Percentiles rank a stretch among this genome's conserved stretches.
These are phyloP conservation scores for Maudiozyma barnettii DNA, from an alignment of 805 yeast genomes.

Conservation along the genomic window DNA sequence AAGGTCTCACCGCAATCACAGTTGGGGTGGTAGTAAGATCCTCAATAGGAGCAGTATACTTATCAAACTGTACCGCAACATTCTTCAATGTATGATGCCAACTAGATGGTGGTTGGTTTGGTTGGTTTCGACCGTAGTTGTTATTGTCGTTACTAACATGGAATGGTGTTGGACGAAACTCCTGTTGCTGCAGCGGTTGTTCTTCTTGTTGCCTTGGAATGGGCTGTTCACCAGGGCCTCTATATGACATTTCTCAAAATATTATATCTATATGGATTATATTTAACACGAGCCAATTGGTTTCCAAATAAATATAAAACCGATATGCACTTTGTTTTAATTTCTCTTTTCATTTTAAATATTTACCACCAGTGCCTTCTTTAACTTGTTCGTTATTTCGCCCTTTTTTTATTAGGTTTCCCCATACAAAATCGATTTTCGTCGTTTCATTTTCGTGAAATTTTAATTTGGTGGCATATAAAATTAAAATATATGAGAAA, in stretches of 20 bases:
- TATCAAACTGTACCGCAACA: not conserved
- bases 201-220: not conserved
- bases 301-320: too few species aligned
- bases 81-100: not conserved
- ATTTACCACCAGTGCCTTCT: too few species aligned
- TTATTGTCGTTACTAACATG: not conserved
- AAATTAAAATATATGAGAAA: too few species aligned
- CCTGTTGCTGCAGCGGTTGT: not conserved
- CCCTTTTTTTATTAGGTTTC: too few species aligned
- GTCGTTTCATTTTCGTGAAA: too few species aligned
- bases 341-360: too few species aligned
- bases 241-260: conserved; percentile 1
- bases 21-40: conserved; percentile 40
- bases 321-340: too few species aligned
- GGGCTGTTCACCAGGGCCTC: not conserved
- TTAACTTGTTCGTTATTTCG: too few species aligned
- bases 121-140: not conserved
- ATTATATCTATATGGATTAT: too few species aligned
- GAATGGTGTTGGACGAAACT: not conserved
- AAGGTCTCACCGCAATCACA: conserved; percentile 47
- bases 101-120: not conserved
- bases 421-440: too few species aligned
- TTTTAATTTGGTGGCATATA: too few species aligned
- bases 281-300: too few species aligned
- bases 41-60: conserved; percentile 18